These are phyloP conservation scores for Xanthoconium separans DNA, from an alignment of 1,284 basidiomycete genomes.

Conservation along the genomic window DNA sequence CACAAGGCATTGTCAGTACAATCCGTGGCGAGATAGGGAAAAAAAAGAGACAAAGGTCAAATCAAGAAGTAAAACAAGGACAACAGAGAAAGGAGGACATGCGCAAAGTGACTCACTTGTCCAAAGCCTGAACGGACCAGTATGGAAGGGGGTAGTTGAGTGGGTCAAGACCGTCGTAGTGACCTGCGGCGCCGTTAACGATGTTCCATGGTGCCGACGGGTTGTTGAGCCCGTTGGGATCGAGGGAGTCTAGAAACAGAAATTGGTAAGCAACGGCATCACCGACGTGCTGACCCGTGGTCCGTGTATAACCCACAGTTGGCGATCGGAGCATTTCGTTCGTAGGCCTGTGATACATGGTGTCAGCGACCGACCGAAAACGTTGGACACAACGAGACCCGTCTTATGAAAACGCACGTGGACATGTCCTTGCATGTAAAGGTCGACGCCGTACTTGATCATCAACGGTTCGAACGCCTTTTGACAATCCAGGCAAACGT, in stretches of 20 bases:
- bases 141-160: background rate
- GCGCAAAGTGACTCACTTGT: conserved; percentile 17
- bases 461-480: conserved; percentile 31
- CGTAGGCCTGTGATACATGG: conserved; percentile 16
- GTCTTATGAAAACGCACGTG: conserved; percentile 12
- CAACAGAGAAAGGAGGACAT: background rate
- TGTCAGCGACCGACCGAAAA: background rate
- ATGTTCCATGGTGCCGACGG: conserved; percentile 31
- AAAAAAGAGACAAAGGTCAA: background rate
- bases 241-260: conserved; percentile 18
- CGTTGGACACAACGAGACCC: background rate
- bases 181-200: conserved; percentile 28
- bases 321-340: conserved; percentile 29
- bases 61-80: background rate
- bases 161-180: conserved; percentile 31
- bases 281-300: background rate
- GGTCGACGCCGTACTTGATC: conserved; percentile 31
- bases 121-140: conserved; percentile 11
- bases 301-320: conserved; percentile 20
- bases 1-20: background rate
- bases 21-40: background rate
- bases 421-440: conserved; percentile 32
- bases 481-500: conserved; percentile 23
- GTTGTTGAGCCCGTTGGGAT: conserved; percentile 28
- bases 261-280: background rate